Base-by-base conservation (phyloP, 345 rosid genomes). In the Psidium friedrichsthalianum region DNA sequence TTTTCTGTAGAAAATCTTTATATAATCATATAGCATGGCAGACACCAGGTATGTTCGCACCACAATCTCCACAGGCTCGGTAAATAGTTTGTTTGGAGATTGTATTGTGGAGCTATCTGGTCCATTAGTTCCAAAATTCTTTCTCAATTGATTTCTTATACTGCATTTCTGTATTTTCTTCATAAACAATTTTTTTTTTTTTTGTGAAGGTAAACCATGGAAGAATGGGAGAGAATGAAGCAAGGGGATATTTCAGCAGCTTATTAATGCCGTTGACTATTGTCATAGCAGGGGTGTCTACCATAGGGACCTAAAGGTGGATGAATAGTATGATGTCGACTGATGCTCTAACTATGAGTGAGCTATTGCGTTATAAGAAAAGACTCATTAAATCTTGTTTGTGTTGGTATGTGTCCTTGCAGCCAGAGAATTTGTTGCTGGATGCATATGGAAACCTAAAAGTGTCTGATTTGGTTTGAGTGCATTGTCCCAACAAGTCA, bases 281-380 rank as follows among this genome's bases (percentile, higher is more conserved):
- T 97, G 99, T 88, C 99, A 97, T 89, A 97, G 98, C 85, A 92
- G 99, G 91, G 99, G 98, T 85, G 99, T 97, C 76, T 97, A 92
- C 90, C 99, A 97, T 85, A 93, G 99, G 91, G 98, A 97, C 87
- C 95, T 97, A 49, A 97, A 97, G 98, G 99, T 97, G 87, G 82
- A 76, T 55, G n/a, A 84, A 52, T 36, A 32, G 47, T 86, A 58
- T 85, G 5, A n/a, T 13, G 47, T n/a, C 5, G 25, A 47, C 53
- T 44, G 51, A 56, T 85, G n/a, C 61, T 56, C 42, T 54, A 22
- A 53, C 42, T 51, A 27, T 82, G 42, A 52, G 84, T 11, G 40
- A 21, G 56, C 42, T 82, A 40, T 25, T 16, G 61, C 27, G 58
- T 24, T 56, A 54, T 82, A 56, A 21, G 51, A 32, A 16, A 82